phyloP scores from a whole-genome alignment of 2,329 filamentous ascomycete genomes.

The Aureobasidium sp. region DNA sequence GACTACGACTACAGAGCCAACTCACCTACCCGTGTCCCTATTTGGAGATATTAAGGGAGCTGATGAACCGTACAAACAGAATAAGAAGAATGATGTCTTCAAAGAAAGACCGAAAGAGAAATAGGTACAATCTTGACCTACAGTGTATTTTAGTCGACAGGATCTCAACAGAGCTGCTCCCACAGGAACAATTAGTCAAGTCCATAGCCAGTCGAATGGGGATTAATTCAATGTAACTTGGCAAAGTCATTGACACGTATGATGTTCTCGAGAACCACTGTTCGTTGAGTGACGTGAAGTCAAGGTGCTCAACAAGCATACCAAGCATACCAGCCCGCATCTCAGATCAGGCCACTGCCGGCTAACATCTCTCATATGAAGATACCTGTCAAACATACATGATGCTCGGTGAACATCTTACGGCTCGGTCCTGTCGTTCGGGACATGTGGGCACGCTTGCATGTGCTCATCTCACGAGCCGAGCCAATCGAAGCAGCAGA shows the following conservation, averaged over 20 bases:
- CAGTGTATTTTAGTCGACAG: background rate
- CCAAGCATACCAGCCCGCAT: background rate
- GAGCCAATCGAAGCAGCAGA: background rate
- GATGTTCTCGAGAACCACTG: background rate
- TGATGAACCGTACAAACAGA: background rate
- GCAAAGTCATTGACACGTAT: no score
- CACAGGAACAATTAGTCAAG: background rate
- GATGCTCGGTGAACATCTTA: no score
- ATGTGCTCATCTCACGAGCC: background rate
- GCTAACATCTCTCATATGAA: background rate
- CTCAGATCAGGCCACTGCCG: background rate
- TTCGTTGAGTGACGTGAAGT: background rate
- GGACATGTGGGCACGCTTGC: background rate
- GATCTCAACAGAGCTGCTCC: background rate
- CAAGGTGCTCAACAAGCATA: background rate
- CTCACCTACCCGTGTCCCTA: background rate
- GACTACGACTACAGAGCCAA: background rate
- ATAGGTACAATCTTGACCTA: background rate
- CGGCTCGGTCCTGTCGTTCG: background rate
- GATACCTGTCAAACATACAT: background rate
- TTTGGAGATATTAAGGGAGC: background rate
- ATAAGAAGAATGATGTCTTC: background rate
- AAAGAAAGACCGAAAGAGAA: background rate
- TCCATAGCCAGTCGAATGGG: background rate
- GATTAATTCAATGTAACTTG: background rate